phyloP scores from a whole-genome alignment of 441 rosid species.

The Syzygium malaccense region DNA sequence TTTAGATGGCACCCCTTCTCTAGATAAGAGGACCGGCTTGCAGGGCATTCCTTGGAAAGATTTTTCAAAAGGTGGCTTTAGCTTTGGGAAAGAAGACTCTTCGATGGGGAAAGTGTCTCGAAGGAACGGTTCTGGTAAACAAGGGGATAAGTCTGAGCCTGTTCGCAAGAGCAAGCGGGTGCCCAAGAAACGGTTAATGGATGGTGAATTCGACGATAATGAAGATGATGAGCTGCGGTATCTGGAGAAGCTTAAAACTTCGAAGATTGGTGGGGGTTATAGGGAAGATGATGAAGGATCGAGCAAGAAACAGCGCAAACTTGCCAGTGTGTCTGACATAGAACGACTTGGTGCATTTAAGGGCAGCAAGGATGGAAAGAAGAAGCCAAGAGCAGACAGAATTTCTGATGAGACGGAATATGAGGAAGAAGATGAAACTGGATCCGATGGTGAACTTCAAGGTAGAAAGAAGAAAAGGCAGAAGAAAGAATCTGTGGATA shows the following conservation, averaged over 20 bases:
- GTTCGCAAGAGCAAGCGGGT: constrained; percentile 81
- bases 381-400: constrained; percentile 34
- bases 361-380: constrained; percentile 43
- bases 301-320: constrained; percentile 41
- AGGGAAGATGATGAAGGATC: constrained; percentile 50
- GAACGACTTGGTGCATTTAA: constrained; percentile 28
- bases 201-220: constrained; percentile 53
- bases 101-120: constrained; percentile 34
- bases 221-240: constrained; percentile 81
- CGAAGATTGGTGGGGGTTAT: constrained; percentile 27
- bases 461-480: constrained; percentile 39
- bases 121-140: constrained; percentile 31
- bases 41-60: constrained; percentile 77
- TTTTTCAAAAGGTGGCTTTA: constrained; percentile 46
- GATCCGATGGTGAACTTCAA: constrained; percentile 47
- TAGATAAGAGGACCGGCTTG: constrained; percentile 50
- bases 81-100: constrained; percentile 46
- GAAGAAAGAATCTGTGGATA: constrained; percentile 54
- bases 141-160: constrained; percentile 46
- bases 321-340: constrained; percentile 40
- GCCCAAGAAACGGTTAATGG: constrained; percentile 58
- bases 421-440: constrained; percentile 49
- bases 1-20: constrained; percentile 33
- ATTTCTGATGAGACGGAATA: constrained; percentile 39
- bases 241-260: constrained; percentile 59